Percentiles rank a stretch among this genome's conserved stretches.
phyloP scores from a whole-genome alignment of 345 rosid genomes.

The Gossypium rotundifolium region DNA sequence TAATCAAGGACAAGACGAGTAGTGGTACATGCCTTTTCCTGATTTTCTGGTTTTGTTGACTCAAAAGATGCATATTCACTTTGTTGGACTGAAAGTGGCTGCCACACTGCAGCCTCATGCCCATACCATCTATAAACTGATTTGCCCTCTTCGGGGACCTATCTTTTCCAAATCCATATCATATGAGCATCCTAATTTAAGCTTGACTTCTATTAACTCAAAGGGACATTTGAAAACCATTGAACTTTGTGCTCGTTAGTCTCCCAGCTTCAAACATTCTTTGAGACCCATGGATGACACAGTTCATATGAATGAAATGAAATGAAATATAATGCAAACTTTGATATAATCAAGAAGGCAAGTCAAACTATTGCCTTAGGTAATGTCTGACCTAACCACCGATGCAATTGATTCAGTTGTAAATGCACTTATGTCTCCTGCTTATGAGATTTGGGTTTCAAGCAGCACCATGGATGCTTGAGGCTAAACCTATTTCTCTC shows the following conservation, averaged over 20 bases:
- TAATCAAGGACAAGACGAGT: constrained; percentile 35
- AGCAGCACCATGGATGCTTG: not conserved
- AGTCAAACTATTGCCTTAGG: not conserved
- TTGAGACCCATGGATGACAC: not conserved
- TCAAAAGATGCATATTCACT: not conserved
- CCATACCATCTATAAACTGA: not conserved
- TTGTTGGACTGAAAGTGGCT: not conserved
- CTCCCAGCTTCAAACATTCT: not conserved
- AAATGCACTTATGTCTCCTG: not conserved
- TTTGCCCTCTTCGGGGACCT: not conserved
- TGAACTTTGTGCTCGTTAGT: not conserved
- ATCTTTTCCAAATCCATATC: not conserved
- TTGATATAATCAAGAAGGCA: not conserved
- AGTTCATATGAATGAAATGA: not conserved
- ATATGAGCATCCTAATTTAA: not conserved
- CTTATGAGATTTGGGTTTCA: not conserved
- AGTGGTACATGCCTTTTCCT: constrained; percentile 32
- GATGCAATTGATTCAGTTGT: not conserved
- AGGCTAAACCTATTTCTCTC: not conserved
- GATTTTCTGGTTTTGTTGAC: constrained; percentile 3
- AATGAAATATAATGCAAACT: not conserved
- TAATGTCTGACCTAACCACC: not conserved
- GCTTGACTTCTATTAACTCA: not conserved
- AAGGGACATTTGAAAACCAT: not conserved
- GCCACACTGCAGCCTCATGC: not conserved